Base-by-base conservation (phyloP, 2,329 filamentous ascomycete genomes). In the Cercospora janseana region DNA sequence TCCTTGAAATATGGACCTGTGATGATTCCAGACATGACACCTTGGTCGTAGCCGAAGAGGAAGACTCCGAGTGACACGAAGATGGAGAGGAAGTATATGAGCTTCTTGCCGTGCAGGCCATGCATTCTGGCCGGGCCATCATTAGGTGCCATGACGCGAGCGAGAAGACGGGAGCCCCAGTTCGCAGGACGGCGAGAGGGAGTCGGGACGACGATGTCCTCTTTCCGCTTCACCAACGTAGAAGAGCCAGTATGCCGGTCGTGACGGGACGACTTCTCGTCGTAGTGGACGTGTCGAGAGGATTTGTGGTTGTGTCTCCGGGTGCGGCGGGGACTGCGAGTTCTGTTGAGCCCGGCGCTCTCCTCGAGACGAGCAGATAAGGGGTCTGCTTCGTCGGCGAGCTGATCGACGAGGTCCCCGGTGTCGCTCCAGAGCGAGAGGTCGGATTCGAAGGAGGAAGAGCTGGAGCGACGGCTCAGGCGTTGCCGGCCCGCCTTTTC, bases 351-450 rank as follows among this genome's bases (percentile, higher is more conserved):
- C 69, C 88, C 82, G 51, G 86, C 71, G 60, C 83, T 83, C 61
- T 82, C 76, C 65, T 78, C 77, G 53, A 92, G 77, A 63, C 81
- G 84, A 61, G 83, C 80, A 61, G 81, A 83, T 60, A 95, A 78
- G 52, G 89, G 88, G 69, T 95, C 88, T 72, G 92, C 83, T 65
- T 84, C 83, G 75, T 87, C 85, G 64, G 82, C 87, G 62, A 91
- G 79, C 78, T 94, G 92, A 75, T 96, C 92, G 65, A 88, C 89
- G 64, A 97, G 82, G 72, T 97, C 93, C 66, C 90, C 92, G 35
- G 92, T 95, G 71, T 96, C 90, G 67, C 88, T 91, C 90, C 89
- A 96, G 63, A 87, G 82, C 52, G 85, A 88, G 70, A 88, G 87
- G 64, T 86, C 82, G 54, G 49, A 54, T 26, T 45, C 51, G 46